Evolutionary conservation across 179 eudicot genomes (phyloP), one percentile per base, ranked within the genome.

Genomic region (Amaranthus tricolor): DNA sequence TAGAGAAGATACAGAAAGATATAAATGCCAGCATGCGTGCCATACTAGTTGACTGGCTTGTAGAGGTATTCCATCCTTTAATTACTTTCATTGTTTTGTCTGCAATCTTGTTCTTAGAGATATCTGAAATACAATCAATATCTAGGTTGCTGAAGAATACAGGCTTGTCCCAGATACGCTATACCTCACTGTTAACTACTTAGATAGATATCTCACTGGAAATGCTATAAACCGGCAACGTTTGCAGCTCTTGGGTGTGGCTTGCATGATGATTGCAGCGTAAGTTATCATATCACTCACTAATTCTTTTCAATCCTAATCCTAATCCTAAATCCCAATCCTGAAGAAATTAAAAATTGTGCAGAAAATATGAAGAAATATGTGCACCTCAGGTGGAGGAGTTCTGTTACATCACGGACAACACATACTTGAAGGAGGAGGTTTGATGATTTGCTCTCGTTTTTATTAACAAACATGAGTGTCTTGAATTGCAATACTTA

Each of bases 341-440:
- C 52, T 77, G 58, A 74, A 63, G 31, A 31, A 31, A 4, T 52
- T 21, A 43, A 47, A 55, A 19, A 76, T 14, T 62, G 31, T 70
- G 51, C 92, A 91, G 97, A 58, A 91, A 93, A 79, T 93, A 91
- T 65, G 97, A 93, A 79, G 98, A 91, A 85, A 91, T 93, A 40
- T 91, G 98, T 81, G 94, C 96, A 11, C 96, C 96, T 40, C 96
- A 89, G 80, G 98, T 91, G 74, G 98, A 93, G 85, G 96, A 93
- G 77, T 93, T 88, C 71, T 93, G 98, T 76, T 91, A 91, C 77
- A 91, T 93, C 44, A 93, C 98, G 1, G 98, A 93, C 75, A 89
- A 89, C 84, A 93, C 98, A 58, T 93, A 93, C 82, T 87, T 88
- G 73, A 91, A 89, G 83, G 98, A 93, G 5, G 97, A 93, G 92